These are phyloP conservation scores for Penicillium lividum DNA, from an alignment of 495 filamentous ascomycete species.

Conservation along the genomic window DNA sequence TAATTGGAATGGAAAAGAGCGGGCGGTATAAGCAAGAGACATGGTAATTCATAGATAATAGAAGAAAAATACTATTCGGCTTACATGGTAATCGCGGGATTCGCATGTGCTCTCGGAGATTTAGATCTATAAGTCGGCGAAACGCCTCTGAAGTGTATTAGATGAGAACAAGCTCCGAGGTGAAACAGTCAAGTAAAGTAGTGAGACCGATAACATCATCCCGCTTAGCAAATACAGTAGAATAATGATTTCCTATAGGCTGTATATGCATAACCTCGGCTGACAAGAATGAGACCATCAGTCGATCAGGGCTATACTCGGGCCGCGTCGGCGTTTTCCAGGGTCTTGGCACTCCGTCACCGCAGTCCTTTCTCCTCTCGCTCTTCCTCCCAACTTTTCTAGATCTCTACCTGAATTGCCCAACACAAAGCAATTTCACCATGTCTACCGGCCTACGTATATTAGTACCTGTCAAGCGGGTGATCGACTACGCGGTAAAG, in stretches of 20 bases:
- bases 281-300: slow-evolving; percentile 25
- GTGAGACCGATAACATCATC: not conserved
- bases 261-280: slow-evolving; percentile 36
- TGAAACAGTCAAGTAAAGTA: not conserved
- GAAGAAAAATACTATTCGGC: not conserved
- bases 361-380: slow-evolving; percentile 25
- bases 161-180: not conserved
- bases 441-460: slow-evolving; percentile 86
- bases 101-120: slow-evolving; percentile 4
- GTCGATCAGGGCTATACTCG: slow-evolving; percentile 32
- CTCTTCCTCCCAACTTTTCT: slow-evolving; percentile 15
- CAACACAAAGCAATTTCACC: slow-evolving; percentile 21
- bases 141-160: not conserved
- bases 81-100: not conserved
- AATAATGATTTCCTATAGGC: not conserved
- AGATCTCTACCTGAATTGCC: slow-evolving; percentile 10
- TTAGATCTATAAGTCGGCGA: slow-evolving; percentile 20
- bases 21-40: slow-evolving; percentile 80
- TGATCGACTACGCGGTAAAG: slow-evolving; percentile 97
- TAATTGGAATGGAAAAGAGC: slow-evolving; percentile 64
- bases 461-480: slow-evolving; percentile 93
- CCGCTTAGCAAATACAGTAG: not conserved
- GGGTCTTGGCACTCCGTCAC: slow-evolving; percentile 38
- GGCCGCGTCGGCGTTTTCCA: slow-evolving; percentile 39
- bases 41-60: slow-evolving; percentile 50